Evolutionary conservation across 768 basidiomycete genomes (phyloP), one percentile per base, ranked within the genome.

Genomic region (Crassisporium funariophilum): DNA sequence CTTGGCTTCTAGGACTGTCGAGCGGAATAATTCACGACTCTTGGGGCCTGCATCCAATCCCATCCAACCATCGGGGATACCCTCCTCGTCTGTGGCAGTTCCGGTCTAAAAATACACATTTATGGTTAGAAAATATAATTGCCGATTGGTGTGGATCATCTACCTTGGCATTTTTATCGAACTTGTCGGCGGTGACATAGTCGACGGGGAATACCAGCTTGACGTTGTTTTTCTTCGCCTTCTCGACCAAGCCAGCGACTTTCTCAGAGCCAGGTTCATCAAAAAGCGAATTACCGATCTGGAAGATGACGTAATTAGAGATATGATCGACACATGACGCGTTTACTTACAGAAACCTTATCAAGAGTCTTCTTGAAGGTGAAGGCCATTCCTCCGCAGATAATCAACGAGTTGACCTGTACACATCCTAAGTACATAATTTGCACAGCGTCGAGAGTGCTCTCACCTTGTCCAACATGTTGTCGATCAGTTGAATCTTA

Each of bases 361-460:
- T 98, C 81, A 47, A 95, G 76, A 5, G 85, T 88, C 76, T 98
- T 98, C 72, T 95, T 93, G 81, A 99, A 99, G 47, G 95, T 99
- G 74, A 97, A 99, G 25, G 92, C 91, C 95, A 99, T 99, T 21
- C 95, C 95, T 61, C 95, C 95, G 54, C 92, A 89, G 57, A 99
- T 90, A 66, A 99, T 98, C 55, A 99, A 75, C 17, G 88, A 90
- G 72, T 99, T 76, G 70, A 98, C 95, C 90, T 93, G 49, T 41
- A 41, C 35, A 20, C 24, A 25, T 22, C 36, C 15, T 36, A 16
- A 6, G 27, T 12, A 16, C 22, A 35, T 8, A 9, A 22, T 31
- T 17, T 39, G 40, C 31, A 41, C 15, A 52, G 22, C 42, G 4
- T 16, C 7, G 6, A 22, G 40, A 22, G 11, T 29, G n/a, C 15